These are phyloP conservation scores for Candida michaelii DNA, from an alignment of 805 yeast species.

Conservation along the genomic window DNA sequence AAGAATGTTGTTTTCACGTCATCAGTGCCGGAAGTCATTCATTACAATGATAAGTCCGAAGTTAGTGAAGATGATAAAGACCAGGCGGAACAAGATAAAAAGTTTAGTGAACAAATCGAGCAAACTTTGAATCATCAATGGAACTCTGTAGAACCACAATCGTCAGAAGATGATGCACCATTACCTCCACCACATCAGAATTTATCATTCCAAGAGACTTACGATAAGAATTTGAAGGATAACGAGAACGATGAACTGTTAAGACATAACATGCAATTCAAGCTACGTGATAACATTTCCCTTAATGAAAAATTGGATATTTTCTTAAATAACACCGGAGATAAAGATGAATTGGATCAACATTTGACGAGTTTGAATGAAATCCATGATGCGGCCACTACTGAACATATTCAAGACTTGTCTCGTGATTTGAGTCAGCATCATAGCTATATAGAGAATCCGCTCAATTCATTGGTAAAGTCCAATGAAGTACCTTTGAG, in stretches of 20 bases:
- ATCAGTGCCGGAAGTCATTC: slow-evolving; percentile 32
- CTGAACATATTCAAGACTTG: slow-evolving; percentile 35
- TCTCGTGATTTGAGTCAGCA: slow-evolving; percentile 29
- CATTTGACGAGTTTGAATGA: slow-evolving; percentile 33
- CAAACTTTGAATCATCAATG: slow-evolving; percentile 22
- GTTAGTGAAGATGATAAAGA: slow-evolving; percentile 9
- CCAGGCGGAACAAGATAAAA: slow-evolving; percentile 8
- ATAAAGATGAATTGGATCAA: slow-evolving; percentile 28
- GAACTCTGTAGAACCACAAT: slow-evolving; percentile 13
- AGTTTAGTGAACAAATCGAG: slow-evolving; percentile 15
- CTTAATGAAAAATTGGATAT: slow-evolving; percentile 48
- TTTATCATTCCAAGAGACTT: slow-evolving; percentile 10
- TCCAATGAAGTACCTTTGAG: slow-evolving; percentile 24
- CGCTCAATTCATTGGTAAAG: slow-evolving; percentile 30
- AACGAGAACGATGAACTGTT: slow-evolving; percentile 18
- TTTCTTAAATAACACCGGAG: slow-evolving; percentile 22
- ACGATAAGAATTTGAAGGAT: slow-evolving; percentile 7
- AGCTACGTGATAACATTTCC: slow-evolving; percentile 25
- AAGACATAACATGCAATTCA: neutral
- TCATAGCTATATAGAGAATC: slow-evolving; percentile 25
- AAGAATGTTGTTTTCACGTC: slow-evolving; percentile 38
- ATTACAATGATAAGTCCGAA: slow-evolving; percentile 18
- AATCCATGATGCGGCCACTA: slow-evolving; percentile 26
- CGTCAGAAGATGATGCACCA: slow-evolving; percentile 27
- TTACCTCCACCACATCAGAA: slow-evolving; percentile 29